phyloP scores from a whole-genome alignment of 495 filamentous ascomycete genomes.

The Podospora didyma region DNA sequence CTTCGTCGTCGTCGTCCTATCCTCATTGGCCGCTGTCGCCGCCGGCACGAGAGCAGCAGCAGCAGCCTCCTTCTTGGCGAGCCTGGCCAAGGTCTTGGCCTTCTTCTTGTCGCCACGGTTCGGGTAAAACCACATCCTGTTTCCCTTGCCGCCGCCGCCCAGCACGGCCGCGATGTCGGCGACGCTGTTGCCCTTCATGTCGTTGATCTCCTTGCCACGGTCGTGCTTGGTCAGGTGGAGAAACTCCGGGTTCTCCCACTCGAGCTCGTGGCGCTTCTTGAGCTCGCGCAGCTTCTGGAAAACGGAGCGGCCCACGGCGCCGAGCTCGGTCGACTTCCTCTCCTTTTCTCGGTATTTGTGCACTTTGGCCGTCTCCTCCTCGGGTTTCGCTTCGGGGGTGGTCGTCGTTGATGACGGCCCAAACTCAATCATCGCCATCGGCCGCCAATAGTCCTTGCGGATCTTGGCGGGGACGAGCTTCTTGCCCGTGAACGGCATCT shows the following conservation, averaged over 20 bases:
- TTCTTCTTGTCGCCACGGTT: constrained; percentile 8
- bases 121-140: constrained; percentile 33
- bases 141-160: constrained; percentile 42
- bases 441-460: constrained; percentile 90
- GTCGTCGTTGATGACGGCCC: too few species aligned
- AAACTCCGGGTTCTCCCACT: constrained; percentile 49
- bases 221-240: constrained; percentile 44
- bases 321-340: constrained; percentile 30
- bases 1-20: constrained; percentile 12
- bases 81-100: constrained; percentile 23
- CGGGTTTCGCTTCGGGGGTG: not conserved
- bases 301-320: constrained; percentile 62
- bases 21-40: constrained; percentile 8
- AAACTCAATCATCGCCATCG: constrained; percentile 73
- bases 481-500: constrained; percentile 86
- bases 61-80: constrained; percentile 24
- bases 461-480: constrained; percentile 74
- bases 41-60: constrained; percentile 7
- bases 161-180: constrained; percentile 85
- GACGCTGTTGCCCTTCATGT: constrained; percentile 84
- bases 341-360: not conserved
- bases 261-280: constrained; percentile 61
- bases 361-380: not conserved
- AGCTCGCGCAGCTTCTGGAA: constrained; percentile 83
- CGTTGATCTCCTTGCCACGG: constrained; percentile 63